Conservation (phyloP, 2,329 filamentous ascomycete species). For the Chrysosporium keratinophilum region DNA sequence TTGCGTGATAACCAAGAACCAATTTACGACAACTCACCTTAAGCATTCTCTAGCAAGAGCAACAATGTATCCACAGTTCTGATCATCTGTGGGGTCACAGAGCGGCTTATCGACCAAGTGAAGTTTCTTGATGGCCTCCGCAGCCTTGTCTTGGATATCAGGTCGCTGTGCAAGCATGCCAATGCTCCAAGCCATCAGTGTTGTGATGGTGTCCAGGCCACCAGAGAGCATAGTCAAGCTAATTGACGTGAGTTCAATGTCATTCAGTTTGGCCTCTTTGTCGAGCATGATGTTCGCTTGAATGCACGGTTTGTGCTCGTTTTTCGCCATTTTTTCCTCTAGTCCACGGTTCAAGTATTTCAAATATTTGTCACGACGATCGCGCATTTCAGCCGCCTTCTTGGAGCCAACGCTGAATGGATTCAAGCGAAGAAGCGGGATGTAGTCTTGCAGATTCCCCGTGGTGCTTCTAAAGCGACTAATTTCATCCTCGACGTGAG, state of each 20-base stretch:
- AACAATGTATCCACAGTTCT: constrained; percentile 53
- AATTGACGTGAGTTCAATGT: constrained; percentile 54
- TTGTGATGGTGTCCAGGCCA: constrained; percentile 57
- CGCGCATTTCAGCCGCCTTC: constrained; percentile 50
- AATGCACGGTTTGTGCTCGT: constrained; percentile 54
- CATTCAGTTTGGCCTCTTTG: constrained; percentile 52
- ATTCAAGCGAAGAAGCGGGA: constrained; percentile 50
- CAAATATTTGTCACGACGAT: constrained; percentile 51
- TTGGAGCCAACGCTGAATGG: constrained; percentile 50
- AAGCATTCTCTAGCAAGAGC: constrained; percentile 54
- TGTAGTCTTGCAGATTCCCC: constrained; percentile 52
- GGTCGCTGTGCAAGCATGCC: constrained; percentile 49
- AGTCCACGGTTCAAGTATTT: constrained; percentile 48
- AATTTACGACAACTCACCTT: constrained; percentile 28
- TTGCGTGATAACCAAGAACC: background rate
- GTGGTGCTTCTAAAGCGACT: constrained; percentile 51
- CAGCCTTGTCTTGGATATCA: constrained; percentile 53
- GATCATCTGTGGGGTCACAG: constrained; percentile 52
- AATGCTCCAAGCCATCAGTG: constrained; percentile 55
- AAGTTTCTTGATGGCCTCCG: constrained; percentile 46
- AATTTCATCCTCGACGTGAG: constrained; percentile 52
- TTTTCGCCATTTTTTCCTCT: constrained; percentile 51
- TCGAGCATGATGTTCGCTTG: constrained; percentile 57
- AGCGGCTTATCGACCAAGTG: constrained; percentile 46
- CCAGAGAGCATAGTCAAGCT: constrained; percentile 59